Conservation (phyloP, 2,329 filamentous ascomycete species). For the Pseudofabraea citricarpa region DNA sequence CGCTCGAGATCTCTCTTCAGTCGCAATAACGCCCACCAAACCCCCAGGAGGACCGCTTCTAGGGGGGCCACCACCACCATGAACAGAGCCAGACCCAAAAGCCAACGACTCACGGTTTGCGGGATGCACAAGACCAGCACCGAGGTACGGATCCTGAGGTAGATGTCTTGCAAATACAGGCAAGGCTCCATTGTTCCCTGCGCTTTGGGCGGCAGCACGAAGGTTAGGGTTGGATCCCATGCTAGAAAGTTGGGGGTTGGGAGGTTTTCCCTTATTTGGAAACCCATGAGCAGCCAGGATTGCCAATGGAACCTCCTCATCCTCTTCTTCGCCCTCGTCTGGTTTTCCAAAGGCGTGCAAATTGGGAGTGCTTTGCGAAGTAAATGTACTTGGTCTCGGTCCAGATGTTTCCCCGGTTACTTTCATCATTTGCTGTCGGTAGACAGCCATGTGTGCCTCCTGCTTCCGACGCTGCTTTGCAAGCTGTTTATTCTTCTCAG, state of each 20-base stretch:
- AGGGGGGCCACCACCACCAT: conserved; percentile 29
- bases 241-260: conserved; percentile 46
- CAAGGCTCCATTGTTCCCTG: conserved; percentile 52
- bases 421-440: conserved; percentile 96
- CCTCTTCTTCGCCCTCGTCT: conserved; percentile 63
- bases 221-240: conserved; percentile 70
- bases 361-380: conserved; percentile 60
- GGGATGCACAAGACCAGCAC: conserved; percentile 69
- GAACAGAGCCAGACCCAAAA: conserved; percentile 47
- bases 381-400: conserved; percentile 46
- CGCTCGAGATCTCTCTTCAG: conserved; percentile 74
- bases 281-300: conserved; percentile 89
- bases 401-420: conserved; percentile 68
- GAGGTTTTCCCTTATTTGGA: conserved; percentile 71
- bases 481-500: conserved; percentile 67
- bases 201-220: conserved; percentile 53
- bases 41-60: conserved; percentile 61
- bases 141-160: conserved; percentile 80
- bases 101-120: conserved; percentile 70
- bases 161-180: conserved; percentile 80
- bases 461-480: conserved; percentile 79
- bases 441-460: conserved; percentile 84
- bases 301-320: conserved; percentile 82
- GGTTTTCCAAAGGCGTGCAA: conserved; percentile 34
- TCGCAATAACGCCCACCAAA: conserved; percentile 82